phyloP scores from a whole-genome alignment of 2,329 filamentous ascomycete species.

The Aureobasidium zeae region DNA sequence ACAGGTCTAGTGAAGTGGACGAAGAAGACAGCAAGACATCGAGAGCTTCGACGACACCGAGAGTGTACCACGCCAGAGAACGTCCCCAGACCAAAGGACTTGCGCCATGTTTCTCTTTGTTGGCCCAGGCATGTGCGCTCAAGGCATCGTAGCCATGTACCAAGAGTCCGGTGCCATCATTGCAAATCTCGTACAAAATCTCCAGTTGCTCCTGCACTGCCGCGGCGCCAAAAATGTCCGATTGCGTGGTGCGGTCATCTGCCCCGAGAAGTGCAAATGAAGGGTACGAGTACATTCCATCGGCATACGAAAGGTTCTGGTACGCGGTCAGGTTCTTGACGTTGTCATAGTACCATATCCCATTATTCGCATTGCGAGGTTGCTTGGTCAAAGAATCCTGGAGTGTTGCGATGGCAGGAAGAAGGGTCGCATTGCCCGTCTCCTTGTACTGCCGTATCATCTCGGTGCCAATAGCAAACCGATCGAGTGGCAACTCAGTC shows the following conservation, averaged over 20 bases:
- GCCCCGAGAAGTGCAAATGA: background rate
- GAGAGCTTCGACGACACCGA: background rate
- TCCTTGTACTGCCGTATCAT: background rate
- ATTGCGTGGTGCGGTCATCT: background rate
- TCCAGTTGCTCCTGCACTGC: background rate
- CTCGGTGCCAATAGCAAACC: conserved; percentile 1
- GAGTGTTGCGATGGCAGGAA: background rate
- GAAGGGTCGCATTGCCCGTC: background rate
- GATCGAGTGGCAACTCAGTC: background rate
- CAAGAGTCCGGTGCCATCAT: background rate
- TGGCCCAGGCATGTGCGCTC: background rate
- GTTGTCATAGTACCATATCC: conserved; percentile 5
- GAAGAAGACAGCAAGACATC: background rate
- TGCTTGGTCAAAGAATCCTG: background rate
- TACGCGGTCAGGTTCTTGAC: conserved; percentile 1
- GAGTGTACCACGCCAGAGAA: conserved; percentile 4
- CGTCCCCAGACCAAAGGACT: conserved; percentile 6
- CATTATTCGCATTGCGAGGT: background rate
- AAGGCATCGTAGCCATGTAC: conserved; percentile 3
- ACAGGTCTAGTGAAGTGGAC: background rate
- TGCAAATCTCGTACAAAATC: background rate
- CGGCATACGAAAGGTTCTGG: conserved; percentile 1
- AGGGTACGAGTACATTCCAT: conserved; percentile 5
- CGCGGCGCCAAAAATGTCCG: background rate
- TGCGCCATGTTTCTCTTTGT: background rate